These are phyloP conservation scores for Erucastrum elatum DNA, from an alignment of 345 rosid species.

Conservation along the genomic window DNA sequence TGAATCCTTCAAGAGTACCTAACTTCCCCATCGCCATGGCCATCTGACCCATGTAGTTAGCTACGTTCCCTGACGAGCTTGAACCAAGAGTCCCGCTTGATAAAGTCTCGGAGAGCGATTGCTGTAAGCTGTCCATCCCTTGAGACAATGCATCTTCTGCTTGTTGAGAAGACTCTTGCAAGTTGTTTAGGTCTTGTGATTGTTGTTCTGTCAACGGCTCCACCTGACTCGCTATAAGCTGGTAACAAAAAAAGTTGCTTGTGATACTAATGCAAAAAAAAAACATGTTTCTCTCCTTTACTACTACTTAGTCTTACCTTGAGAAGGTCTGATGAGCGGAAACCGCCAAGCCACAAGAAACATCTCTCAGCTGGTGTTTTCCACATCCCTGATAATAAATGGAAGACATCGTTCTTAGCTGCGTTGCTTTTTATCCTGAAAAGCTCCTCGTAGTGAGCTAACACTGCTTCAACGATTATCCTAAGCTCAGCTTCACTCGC, in stretches of 20 bases:
- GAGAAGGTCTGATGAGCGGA: slow-evolving; percentile 91
- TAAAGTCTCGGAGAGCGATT: slow-evolving; percentile 82
- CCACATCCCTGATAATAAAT: slow-evolving; percentile 96
- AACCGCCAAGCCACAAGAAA: slow-evolving; percentile 95
- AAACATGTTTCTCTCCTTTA: neutral
- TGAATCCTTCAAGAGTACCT: slow-evolving; percentile 83
- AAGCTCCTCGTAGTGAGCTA: slow-evolving; percentile 68
- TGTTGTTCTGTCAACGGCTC: slow-evolving; percentile 93
- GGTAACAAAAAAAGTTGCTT: slow-evolving; percentile 19
- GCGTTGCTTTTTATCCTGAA: slow-evolving; percentile 74
- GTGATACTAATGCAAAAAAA: too few species aligned
- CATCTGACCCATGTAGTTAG: slow-evolving; percentile 98
- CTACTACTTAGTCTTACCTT: slow-evolving; percentile 45
- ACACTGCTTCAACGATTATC: slow-evolving; percentile 56
- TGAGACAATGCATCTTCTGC: slow-evolving; percentile 92
- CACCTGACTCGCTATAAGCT: slow-evolving; percentile 77
- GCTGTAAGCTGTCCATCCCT: slow-evolving; percentile 93
- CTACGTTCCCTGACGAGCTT: slow-evolving; percentile 76
- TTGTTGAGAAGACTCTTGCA: slow-evolving; percentile 88
- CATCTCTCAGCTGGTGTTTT: slow-evolving; percentile 97
- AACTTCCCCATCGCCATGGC: slow-evolving; percentile 99
- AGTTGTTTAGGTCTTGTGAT: slow-evolving; percentile 52
- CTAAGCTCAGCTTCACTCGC: slow-evolving; percentile 82
- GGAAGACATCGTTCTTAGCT: slow-evolving; percentile 91
- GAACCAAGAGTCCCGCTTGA: slow-evolving; percentile 71